Conservation (phyloP, 495 filamentous ascomycete genomes). For the Chlorociboria aeruginascens region DNA sequence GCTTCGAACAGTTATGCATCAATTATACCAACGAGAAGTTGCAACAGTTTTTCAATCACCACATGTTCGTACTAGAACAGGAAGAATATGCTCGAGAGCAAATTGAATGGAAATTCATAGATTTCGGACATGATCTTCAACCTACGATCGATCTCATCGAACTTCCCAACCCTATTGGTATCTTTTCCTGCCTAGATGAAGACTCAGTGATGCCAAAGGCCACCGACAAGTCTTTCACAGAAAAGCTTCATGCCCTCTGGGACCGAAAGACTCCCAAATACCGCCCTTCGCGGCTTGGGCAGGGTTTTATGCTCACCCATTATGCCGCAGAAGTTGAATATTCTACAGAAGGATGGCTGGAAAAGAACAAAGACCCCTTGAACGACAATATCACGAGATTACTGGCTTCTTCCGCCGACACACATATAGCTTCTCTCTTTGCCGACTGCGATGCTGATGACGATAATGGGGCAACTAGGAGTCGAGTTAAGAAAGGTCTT, state of each 20-base stretch:
- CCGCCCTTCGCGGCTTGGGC: constrained; percentile 69
- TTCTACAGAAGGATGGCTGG: constrained; percentile 86
- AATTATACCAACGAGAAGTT: constrained; percentile 99
- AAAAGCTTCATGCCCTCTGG: constrained; percentile 94
- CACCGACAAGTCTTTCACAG: constrained; percentile 91
- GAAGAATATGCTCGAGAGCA: constrained; percentile 97
- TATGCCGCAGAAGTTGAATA: constrained; percentile 99
- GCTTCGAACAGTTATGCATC: constrained; percentile 98
- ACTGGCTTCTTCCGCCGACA: constrained; percentile 68
- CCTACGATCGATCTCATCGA: constrained; percentile 98
- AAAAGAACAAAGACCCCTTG: constrained; percentile 98
- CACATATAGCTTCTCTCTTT: constrained; percentile 77
- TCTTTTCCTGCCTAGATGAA: constrained; percentile 97
- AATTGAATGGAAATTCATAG: constrained; percentile 99
- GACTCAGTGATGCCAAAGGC: constrained; percentile 99
- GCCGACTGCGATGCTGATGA: constrained; percentile 67
- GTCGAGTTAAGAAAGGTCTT: constrained; percentile 90
- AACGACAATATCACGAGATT: constrained; percentile 93
- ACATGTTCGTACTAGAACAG: constrained; percentile 99
- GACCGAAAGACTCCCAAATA: constrained; percentile 94
- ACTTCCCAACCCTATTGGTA: constrained; percentile 89
- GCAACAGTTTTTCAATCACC: constrained; percentile 99
- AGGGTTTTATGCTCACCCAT: constrained; percentile 96
- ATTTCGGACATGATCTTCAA: constrained; percentile 94
- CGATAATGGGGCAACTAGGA: constrained; percentile 49